phyloP scores from a whole-genome alignment of 2,329 filamentous ascomycete genomes.

The Fusarium sp. region DNA sequence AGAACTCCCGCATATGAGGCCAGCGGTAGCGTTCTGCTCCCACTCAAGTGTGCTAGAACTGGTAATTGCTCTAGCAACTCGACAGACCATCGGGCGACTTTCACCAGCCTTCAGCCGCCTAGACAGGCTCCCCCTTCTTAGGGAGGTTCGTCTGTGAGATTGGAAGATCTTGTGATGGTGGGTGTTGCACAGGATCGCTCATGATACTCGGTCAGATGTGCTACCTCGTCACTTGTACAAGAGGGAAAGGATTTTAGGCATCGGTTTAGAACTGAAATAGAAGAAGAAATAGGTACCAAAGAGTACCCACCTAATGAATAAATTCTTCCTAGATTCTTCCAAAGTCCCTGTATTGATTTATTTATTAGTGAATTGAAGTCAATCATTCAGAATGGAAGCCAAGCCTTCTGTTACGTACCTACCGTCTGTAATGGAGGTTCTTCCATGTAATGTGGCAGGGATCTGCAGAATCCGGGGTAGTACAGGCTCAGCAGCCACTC shows the following conservation, averaged over 20 bases:
- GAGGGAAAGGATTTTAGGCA: neutral
- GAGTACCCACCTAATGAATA: neutral
- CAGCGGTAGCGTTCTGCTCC: conserved; percentile 47
- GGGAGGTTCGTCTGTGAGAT: neutral
- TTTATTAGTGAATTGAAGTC: neutral
- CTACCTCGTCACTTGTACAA: conserved; percentile 1
- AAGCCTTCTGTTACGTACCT: conserved; percentile 12
- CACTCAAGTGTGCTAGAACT: conserved; percentile 37
- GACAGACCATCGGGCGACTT: conserved; percentile 49
- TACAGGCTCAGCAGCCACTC: conserved; percentile 36
- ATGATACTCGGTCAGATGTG: conserved; percentile 19
- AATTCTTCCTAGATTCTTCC: too few species aligned
- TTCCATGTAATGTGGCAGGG: conserved; percentile 4
- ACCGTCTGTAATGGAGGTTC: neutral
- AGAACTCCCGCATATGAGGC: conserved; percentile 51
- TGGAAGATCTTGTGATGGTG: conserved; percentile 19
- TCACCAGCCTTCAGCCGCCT: conserved; percentile 51
- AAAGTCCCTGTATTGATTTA: neutral
- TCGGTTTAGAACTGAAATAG: neutral
- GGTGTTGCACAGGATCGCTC: neutral
- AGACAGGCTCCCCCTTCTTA: conserved; percentile 29
- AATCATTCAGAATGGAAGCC: neutral
- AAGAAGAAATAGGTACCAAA: neutral
- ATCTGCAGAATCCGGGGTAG: conserved; percentile 45
- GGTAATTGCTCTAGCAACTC: conserved; percentile 49